A percentile compares a stretch with the other conserved stretches of the same genome.
These are phyloP conservation scores for Dendrocalamus sinicus DNA, from an alignment of 176 grass and related monocot genomes.

Conservation along the genomic window DNA sequence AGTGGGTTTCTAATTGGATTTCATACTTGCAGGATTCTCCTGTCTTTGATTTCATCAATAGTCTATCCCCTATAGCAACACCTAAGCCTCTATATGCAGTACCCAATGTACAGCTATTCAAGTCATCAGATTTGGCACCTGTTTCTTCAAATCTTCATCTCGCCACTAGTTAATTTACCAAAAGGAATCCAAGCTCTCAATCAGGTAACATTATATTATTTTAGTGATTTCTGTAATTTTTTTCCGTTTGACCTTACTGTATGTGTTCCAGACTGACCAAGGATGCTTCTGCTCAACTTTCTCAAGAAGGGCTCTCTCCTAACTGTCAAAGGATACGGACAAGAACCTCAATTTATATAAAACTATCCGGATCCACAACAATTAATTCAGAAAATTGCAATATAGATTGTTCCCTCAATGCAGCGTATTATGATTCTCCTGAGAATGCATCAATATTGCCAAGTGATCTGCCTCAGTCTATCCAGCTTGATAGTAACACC, in stretches of 20 bases:
- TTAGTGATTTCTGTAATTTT: neutral
- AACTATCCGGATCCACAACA: slow-evolving; percentile 50
- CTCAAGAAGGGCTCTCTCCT: slow-evolving; percentile 47
- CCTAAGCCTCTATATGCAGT: slow-evolving; percentile 43
- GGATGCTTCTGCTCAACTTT: slow-evolving; percentile 47
- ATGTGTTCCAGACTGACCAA: slow-evolving; percentile 28
- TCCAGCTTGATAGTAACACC: slow-evolving; percentile 35
- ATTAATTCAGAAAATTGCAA: slow-evolving; percentile 55
- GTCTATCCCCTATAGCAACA: slow-evolving; percentile 62
- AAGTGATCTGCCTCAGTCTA: slow-evolving; percentile 42
- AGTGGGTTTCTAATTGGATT: slow-evolving; percentile 1
- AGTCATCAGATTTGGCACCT: slow-evolving; percentile 53
- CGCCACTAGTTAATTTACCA: slow-evolving; percentile 52
- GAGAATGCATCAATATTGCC: slow-evolving; percentile 30
- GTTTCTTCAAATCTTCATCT: slow-evolving; percentile 66
- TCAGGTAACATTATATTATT: slow-evolving; percentile 42
- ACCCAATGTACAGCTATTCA: slow-evolving; percentile 57
- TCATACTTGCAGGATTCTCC: slow-evolving; percentile 61
- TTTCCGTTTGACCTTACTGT: neutral
- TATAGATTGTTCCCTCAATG: slow-evolving; percentile 47
- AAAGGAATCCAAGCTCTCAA: slow-evolving; percentile 52
- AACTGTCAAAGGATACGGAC: slow-evolving; percentile 43
- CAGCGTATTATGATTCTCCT: slow-evolving; percentile 40
- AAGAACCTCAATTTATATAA: slow-evolving; percentile 32
- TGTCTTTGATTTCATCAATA: slow-evolving; percentile 75